Conservation (phyloP, 1,284 basidiomycete genomes). For the Cystobasidium slooffiae region DNA sequence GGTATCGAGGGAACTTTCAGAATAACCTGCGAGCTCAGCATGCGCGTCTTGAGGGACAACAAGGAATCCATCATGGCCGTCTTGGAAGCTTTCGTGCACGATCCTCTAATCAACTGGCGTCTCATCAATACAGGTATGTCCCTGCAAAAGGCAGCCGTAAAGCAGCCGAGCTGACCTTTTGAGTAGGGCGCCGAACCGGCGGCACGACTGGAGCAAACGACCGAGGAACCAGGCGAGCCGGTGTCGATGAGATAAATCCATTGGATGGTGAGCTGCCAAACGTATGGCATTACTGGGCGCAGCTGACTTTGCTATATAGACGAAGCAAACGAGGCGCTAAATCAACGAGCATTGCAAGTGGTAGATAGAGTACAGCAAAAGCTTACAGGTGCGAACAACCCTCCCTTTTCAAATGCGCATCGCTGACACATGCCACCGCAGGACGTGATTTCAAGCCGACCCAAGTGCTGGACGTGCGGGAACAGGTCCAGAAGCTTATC, state of each 20-base stretch:
- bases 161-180: slow-evolving; percentile 6
- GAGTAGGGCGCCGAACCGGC: slow-evolving; percentile 3
- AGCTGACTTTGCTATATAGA: slow-evolving; percentile 54
- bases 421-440: slow-evolving; percentile 52
- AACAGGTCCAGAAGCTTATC: slow-evolving; percentile 74
- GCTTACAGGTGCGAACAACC: slow-evolving; percentile 69
- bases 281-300: slow-evolving; percentile 56
- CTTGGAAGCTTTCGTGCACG: slow-evolving; percentile 77
- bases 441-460: slow-evolving; percentile 90
- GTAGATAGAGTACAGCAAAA: slow-evolving; percentile 93
- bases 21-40: slow-evolving; percentile 61
- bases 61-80: slow-evolving; percentile 98
- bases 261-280: slow-evolving; percentile 54
- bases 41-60: slow-evolving; percentile 94
- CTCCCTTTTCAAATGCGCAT: slow-evolving; percentile 25
- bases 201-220: slow-evolving; percentile 13
- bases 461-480: slow-evolving; percentile 69
- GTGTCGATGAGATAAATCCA: slow-evolving; percentile 59
- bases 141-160: neutral
- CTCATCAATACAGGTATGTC: slow-evolving; percentile 53
- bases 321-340: slow-evolving; percentile 77
- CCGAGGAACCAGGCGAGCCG: slow-evolving; percentile 51
- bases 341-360: slow-evolving; percentile 84
- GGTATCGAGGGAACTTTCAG: slow-evolving; percentile 98
- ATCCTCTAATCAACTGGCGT: slow-evolving; percentile 66